phyloP scores from a whole-genome alignment of 208 protist species.

The Acanthamoeba quina region DNA sequence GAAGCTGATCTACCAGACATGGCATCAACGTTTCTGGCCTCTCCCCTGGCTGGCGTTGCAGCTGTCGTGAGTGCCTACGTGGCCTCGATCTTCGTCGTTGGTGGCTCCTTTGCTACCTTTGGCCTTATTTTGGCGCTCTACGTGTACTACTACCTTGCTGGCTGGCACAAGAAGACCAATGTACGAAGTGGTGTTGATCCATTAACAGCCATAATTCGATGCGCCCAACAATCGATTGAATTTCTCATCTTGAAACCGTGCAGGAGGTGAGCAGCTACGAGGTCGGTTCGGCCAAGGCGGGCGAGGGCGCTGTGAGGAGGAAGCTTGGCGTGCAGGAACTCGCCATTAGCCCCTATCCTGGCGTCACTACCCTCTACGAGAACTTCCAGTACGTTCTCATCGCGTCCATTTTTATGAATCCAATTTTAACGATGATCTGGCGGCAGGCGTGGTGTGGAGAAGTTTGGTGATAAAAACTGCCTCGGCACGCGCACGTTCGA shows the following conservation, averaged over 20 bases:
- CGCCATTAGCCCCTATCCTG: background rate
- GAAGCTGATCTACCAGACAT: too few species aligned
- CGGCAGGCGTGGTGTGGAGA: constrained; percentile 14
- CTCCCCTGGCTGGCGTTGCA: background rate
- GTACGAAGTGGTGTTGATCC: background rate
- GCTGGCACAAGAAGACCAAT: constrained; percentile 45
- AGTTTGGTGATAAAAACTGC: constrained; percentile 64
- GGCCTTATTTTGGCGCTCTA: background rate
- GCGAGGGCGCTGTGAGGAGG: background rate
- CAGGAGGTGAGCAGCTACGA: constrained; percentile 13
- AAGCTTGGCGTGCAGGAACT: constrained; percentile 24
- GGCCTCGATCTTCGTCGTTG: constrained; percentile 13
- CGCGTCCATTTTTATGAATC: background rate
- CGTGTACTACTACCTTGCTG: background rate
- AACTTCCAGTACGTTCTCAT: constrained; percentile 70
- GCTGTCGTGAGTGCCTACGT: background rate
- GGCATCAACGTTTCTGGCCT: background rate
- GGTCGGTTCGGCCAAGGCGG: background rate
- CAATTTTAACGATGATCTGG: background rate
- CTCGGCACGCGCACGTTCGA: constrained; percentile 61
- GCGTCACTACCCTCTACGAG: constrained; percentile 72
- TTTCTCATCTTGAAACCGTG: background rate
- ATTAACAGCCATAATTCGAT: background rate
- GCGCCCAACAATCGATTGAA: background rate
- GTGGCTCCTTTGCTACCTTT: constrained; percentile 11